Evolutionary conservation across 2,329 filamentous ascomycete genomes (phyloP).

Genomic region (Alternaria brassicicola): DNA sequence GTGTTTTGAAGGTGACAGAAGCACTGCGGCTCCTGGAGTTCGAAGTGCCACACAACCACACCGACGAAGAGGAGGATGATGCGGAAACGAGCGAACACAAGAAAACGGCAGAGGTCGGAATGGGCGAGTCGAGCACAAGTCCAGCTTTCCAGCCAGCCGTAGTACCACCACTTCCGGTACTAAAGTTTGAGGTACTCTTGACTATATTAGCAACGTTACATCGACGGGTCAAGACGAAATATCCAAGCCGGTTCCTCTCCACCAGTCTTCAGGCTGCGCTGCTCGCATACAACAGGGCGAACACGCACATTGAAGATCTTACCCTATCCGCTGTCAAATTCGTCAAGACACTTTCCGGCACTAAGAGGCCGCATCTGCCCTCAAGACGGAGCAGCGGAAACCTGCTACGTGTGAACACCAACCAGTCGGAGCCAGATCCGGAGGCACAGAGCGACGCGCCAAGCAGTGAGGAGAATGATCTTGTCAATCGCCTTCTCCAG

Average conservation of each 20-base stretch:
- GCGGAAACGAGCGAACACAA: constrained; percentile 13
- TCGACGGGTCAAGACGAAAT: constrained; percentile 75
- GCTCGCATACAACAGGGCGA: constrained; percentile 66
- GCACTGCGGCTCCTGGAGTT: constrained; percentile 67
- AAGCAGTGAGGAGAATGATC: constrained; percentile 60
- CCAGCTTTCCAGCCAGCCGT: constrained; percentile 30
- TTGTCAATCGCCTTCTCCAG: constrained; percentile 71
- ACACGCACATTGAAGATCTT: constrained; percentile 64
- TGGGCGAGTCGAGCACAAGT: constrained; percentile 42
- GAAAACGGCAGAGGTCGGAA: constrained; percentile 31
- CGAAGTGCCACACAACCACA: constrained; percentile 60
- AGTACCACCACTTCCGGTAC: constrained; percentile 51
- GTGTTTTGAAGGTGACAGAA: constrained; percentile 80
- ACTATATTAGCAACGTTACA: constrained; percentile 76
- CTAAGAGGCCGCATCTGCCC: constrained; percentile 69
- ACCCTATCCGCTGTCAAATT: constrained; percentile 74
- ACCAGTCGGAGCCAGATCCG: constrained; percentile 57
- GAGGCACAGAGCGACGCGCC: constrained; percentile 58
- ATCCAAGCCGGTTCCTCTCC: constrained; percentile 78
- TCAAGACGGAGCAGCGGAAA: constrained; percentile 61
- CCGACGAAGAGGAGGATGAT: constrained; percentile 50
- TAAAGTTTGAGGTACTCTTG: constrained; percentile 71
- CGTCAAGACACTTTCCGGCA: constrained; percentile 70
- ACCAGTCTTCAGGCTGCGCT: constrained; percentile 76
- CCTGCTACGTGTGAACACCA: constrained; percentile 47